phyloP scores from a whole-genome alignment of 352 stramenopile species.

The Plasmopara muralis region DNA sequence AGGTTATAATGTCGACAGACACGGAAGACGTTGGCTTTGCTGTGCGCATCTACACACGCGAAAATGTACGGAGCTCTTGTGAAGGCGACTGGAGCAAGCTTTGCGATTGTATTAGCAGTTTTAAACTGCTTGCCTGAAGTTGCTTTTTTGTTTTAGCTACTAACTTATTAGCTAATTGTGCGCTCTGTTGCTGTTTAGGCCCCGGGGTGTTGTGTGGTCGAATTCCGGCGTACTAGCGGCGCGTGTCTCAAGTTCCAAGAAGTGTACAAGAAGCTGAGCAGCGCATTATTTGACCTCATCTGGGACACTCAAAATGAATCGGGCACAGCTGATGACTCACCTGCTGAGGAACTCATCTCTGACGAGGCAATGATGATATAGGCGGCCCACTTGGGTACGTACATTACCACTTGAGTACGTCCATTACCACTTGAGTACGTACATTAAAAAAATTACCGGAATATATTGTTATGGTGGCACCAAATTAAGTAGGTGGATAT shows the following conservation, averaged over 20 bases:
- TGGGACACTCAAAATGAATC: constrained; percentile 41
- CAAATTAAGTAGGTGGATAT: too few relatives aligned
- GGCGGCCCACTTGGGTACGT: neutral
- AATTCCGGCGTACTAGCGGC: constrained; percentile 66
- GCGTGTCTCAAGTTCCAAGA: constrained; percentile 69
- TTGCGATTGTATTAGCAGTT: constrained; percentile 14
- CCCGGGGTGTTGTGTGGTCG: constrained; percentile 49
- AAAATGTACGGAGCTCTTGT: constrained; percentile 51
- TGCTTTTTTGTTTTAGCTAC: constrained; percentile 17
- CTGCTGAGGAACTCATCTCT: constrained; percentile 61
- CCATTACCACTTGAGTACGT: neutral
- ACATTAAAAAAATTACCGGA: neutral
- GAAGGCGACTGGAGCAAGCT: constrained; percentile 13
- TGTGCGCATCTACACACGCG: constrained; percentile 58
- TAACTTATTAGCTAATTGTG: constrained; percentile 9
- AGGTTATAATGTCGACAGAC: constrained; percentile 41
- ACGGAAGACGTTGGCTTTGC: constrained; percentile 48
- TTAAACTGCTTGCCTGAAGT: constrained; percentile 19
- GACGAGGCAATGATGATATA: constrained; percentile 84
- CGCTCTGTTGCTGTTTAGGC: constrained; percentile 26
- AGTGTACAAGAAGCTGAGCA: constrained; percentile 61
- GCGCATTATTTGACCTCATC: constrained; percentile 42
- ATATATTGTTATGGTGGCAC: too few relatives aligned
- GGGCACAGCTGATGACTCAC: constrained; percentile 24
- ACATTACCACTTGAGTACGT: constrained; percentile 8